Percentiles rank a stretch among this genome's conserved stretches.
phyloP scores from a whole-genome alignment of 345 rosid genomes.

The Eucalyptus regnans region DNA sequence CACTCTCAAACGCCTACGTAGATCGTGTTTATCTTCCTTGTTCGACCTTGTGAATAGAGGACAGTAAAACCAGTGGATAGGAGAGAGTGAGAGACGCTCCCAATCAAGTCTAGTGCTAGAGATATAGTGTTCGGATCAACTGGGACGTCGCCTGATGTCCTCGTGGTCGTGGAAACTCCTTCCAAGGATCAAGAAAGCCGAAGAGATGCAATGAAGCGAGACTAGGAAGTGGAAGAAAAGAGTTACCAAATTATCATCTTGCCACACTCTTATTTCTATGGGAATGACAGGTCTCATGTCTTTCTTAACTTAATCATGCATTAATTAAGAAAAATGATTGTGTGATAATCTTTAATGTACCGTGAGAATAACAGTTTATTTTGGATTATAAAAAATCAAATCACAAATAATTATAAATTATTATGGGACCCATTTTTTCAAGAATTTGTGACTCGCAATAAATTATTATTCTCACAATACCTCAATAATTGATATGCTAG shows the following conservation, averaged over 20 bases:
- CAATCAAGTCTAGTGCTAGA: background rate
- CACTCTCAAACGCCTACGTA: background rate
- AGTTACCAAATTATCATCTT: background rate
- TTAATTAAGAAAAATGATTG: too few relatives aligned
- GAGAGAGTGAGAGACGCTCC: background rate
- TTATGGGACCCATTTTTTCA: rapidly evolving
- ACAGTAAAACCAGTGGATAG: background rate
- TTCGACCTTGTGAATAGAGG: background rate
- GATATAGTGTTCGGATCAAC: background rate
- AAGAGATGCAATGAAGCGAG: background rate
- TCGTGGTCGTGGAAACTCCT: background rate
- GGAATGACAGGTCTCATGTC: too few relatives aligned
- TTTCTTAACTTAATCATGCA: background rate
- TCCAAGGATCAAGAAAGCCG: background rate
- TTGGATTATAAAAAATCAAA: too few relatives aligned
- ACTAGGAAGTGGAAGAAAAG: background rate
- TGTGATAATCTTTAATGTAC: too few relatives aligned
- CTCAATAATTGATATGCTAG: too few relatives aligned
- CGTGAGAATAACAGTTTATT: too few relatives aligned
- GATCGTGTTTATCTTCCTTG: background rate
- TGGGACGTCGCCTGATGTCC: background rate
- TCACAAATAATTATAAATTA: too few relatives aligned
- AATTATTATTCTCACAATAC: too few relatives aligned
- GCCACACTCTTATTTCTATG: background rate
- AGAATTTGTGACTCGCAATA: too few relatives aligned